These are phyloP conservation scores for Solanum ossicruentum DNA, from an alignment of 257 asterid species.

Conservation along the genomic window DNA sequence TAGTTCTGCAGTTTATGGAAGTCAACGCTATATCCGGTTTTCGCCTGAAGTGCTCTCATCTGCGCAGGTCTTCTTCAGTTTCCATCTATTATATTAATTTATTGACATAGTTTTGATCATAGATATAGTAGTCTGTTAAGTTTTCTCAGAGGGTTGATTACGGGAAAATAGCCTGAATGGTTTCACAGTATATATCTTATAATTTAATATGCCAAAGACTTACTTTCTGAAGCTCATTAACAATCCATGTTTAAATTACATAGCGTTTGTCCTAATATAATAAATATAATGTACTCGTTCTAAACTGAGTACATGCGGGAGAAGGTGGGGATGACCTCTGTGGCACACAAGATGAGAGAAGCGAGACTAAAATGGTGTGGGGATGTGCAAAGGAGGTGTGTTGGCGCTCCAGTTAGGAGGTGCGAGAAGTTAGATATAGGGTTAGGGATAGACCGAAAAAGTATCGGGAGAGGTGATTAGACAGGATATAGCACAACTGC, in stretches of 20 bases:
- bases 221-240: background rate
- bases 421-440: too few relatives aligned
- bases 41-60: conserved; percentile 84
- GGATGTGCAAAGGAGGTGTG: too few relatives aligned
- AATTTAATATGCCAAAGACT: background rate
- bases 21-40: conserved; percentile 87
- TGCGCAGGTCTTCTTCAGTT: conserved; percentile 52
- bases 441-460: too few relatives aligned
- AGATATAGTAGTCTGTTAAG: background rate
- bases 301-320: too few relatives aligned
- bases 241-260: background rate
- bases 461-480: too few relatives aligned
- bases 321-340: too few relatives aligned
- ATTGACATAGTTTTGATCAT: background rate
- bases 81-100: background rate
- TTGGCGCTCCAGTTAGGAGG: too few relatives aligned
- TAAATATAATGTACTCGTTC: background rate
- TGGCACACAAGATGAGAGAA: too few relatives aligned
- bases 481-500: too few relatives aligned
- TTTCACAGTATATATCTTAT: background rate
- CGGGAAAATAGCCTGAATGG: background rate
- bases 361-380: too few relatives aligned
- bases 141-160: background rate
- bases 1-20: conserved; percentile 97
- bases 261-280: background rate